Percentiles rank a stretch among this genome's conserved stretches.
phyloP scores from a whole-genome alignment of 352 stramenopile genomes.

The Phytopythium litorale region DNA sequence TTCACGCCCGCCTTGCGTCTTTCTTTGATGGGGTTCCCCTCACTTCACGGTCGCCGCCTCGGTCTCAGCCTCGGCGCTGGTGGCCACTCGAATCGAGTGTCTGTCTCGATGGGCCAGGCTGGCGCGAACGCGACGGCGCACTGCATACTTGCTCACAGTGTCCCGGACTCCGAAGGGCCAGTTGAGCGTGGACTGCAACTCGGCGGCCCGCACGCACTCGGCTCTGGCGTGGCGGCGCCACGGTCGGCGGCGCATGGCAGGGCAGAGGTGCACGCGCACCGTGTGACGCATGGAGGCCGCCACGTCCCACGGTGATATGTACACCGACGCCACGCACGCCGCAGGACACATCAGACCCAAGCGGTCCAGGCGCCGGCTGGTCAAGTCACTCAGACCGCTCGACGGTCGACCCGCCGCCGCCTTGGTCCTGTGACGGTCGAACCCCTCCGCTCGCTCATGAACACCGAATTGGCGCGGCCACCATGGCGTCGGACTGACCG shows the following conservation, averaged over 20 bases:
- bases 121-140: neutral
- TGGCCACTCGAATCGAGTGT: too few relatives aligned
- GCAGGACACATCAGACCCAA: neutral
- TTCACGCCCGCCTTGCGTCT: too few relatives aligned
- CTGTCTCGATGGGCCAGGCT: too few relatives aligned
- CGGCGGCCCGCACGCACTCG: neutral
- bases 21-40: too few relatives aligned
- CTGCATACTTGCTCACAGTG: neutral
- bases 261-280: neutral
- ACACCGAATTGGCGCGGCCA: neutral
- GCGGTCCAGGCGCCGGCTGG: too few relatives aligned
- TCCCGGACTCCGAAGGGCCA: neutral
- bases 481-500: neutral
- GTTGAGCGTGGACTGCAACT: constrained; percentile 1
- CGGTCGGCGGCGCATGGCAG: neutral
- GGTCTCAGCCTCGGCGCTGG: too few relatives aligned
- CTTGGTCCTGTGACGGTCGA: neutral
- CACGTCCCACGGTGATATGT: neutral
- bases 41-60: too few relatives aligned
- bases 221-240: too few relatives aligned
- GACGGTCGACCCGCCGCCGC: too few relatives aligned
- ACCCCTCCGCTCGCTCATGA: neutral
- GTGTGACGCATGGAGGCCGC: neutral
- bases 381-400: too few relatives aligned
- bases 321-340: neutral